phyloP scores from a whole-genome alignment of 2,329 filamentous ascomycete genomes.

The Pestalotiopsis sp. region DNA sequence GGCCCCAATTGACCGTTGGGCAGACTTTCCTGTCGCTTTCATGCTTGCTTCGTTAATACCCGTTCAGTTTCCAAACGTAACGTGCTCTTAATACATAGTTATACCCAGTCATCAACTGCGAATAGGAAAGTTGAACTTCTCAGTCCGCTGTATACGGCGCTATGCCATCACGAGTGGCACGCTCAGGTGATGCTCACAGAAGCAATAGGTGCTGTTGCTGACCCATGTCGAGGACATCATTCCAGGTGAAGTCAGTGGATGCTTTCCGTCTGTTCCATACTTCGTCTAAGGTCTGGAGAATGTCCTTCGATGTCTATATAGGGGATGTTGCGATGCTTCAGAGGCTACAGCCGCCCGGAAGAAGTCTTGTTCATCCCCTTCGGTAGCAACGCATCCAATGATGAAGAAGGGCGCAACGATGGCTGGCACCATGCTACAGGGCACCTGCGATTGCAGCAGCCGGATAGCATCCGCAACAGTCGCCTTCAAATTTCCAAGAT shows the following conservation, averaged over 20 bases:
- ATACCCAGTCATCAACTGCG: background rate
- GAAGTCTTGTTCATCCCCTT: background rate
- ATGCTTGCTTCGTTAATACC: background rate
- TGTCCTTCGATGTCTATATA: constrained; percentile 6
- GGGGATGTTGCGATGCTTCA: background rate
- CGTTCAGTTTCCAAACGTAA: background rate
- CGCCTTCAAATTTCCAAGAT: background rate
- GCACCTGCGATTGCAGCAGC: background rate
- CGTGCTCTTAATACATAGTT: background rate
- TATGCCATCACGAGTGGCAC: background rate
- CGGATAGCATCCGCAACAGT: background rate
- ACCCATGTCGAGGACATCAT: background rate
- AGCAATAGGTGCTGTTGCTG: background rate
- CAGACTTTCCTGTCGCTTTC: background rate
- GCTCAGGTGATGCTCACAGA: background rate
- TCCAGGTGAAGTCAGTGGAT: background rate
- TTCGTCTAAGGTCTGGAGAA: constrained; percentile 7
- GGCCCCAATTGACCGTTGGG: background rate
- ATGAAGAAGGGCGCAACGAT: constrained; percentile 10
- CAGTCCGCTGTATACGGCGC: background rate
- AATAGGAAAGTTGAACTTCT: background rate
- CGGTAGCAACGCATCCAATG: constrained; percentile 10
- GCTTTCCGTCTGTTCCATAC: constrained; percentile 6
- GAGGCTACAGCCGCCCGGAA: background rate
- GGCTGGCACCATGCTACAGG: background rate